Evolutionary conservation across 345 rosid genomes (phyloP), one percentile per base, ranked within the genome.

Genomic region (Gossypium rotundifolium): DNA sequence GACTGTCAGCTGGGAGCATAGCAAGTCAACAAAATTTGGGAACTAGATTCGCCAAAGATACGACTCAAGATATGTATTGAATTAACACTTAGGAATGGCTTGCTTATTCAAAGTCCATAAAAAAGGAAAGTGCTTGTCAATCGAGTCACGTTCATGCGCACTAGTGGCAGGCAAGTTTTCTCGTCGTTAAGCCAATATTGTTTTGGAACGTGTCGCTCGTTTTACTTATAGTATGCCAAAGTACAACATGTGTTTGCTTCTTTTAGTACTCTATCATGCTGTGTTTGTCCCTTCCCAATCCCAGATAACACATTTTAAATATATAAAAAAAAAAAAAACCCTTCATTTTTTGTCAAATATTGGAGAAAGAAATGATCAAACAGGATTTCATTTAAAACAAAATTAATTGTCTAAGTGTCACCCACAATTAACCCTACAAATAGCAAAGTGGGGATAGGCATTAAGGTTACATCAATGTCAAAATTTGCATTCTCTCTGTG

Each of bases 141-240:
- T 75, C 42, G 11, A 75, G 71, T 38, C 46, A 59, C 60, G 60
- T 71, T 53, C 75, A 63, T 17, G 83, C 78, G 80, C 76, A 22
- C 29, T 20, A 65, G 68, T 80, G 86, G 84, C 84, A 74, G 77
- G 76, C 84, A 83, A 20, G 53, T 67, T 59, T 69, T 80, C 72
- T 78, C 74, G 45, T 83, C 65, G 11, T 14, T 9, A 10, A 20
- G 51, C 14, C 27, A 58, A 16, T 2, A 46, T 7, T 10, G 18
- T 44, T 40, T 60, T 7, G 54, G 33, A 71, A 70, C 82, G 72
- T 65, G 74, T 76, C 74, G 2, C 0, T 55, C 7, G 40, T 33
- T 33, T 33, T 1, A 33, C 6, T 49, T 8, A 65, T 65, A n/a
- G 70, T 44, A n/a, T 65, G 52, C 70, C 70, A 25, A 29, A 44